phyloP scores from a whole-genome alignment of 1,284 basidiomycete species.

The Ganoderma boninense region DNA sequence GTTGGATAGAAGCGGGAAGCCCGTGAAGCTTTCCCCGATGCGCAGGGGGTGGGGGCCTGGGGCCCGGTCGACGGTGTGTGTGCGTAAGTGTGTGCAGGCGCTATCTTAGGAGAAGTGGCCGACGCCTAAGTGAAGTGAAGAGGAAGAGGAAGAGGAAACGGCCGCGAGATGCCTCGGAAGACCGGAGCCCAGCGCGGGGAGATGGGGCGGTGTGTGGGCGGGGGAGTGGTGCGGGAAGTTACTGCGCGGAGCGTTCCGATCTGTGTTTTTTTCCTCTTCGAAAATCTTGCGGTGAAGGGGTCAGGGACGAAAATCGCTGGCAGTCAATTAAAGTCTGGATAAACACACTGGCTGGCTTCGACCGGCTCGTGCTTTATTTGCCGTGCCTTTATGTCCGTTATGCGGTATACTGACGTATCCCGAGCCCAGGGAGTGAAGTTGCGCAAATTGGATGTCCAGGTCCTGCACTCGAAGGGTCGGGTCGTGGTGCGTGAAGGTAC shows the following conservation, averaged over 20 bases:
- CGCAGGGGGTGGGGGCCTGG: background rate
- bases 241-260: background rate
- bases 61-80: no score
- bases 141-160: no score
- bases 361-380: background rate
- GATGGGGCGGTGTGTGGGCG: no score
- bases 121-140: background rate
- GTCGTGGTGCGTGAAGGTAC: background rate
- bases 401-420: background rate
- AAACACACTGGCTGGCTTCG: background rate
- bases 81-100: background rate
- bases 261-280: background rate
- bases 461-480: no score
- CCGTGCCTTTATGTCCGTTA: background rate
- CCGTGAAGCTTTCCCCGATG: background rate
- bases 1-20: slow-evolving; percentile 2
- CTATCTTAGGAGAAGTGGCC: background rate
- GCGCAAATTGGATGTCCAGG: background rate
- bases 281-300: background rate
- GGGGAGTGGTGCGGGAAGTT: background rate
- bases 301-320: background rate
- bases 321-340: background rate
- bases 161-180: no score
- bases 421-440: background rate
- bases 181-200: no score